Conservation (phyloP, 2,329 filamentous ascomycete genomes). For the Cercospora beticola region DNA sequence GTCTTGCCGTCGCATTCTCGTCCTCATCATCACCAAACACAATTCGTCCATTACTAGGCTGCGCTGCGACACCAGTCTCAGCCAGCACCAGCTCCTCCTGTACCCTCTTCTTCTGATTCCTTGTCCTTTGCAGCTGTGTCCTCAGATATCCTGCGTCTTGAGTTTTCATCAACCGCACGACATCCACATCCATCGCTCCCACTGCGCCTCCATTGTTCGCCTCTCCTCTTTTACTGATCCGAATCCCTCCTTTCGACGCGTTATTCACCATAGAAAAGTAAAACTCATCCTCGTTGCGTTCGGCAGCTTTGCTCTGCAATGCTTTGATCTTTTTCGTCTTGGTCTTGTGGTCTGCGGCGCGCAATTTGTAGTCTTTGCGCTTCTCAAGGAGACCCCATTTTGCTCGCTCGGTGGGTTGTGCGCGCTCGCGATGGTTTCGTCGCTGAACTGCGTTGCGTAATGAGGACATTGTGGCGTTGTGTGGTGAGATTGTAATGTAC, state of each 20-base stretch:
- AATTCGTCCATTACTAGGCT: constrained; percentile 38
- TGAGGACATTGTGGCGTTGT: constrained; percentile 51
- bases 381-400: constrained; percentile 94
- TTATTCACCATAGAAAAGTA: constrained; percentile 63
- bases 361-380: constrained; percentile 76
- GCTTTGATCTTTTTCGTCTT: constrained; percentile 62
- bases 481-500: neutral
- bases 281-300: constrained; percentile 67
- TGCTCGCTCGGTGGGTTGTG: constrained; percentile 77
- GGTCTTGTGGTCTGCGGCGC: constrained; percentile 62
- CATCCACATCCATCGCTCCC: constrained; percentile 52
- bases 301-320: constrained; percentile 59
- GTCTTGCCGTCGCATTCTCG: constrained; percentile 14
- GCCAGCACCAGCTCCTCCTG: constrained; percentile 38
- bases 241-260: constrained; percentile 49
- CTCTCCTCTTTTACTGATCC: constrained; percentile 48
- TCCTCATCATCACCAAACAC: constrained; percentile 42
- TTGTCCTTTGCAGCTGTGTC: constrained; percentile 57
- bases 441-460: constrained; percentile 67
- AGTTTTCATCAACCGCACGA: constrained; percentile 64
- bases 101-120: constrained; percentile 54
- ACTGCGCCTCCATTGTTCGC: constrained; percentile 34
- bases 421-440: constrained; percentile 85
- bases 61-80: constrained; percentile 44
- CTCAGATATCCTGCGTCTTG: constrained; percentile 64